Evolutionary conservation across 306 rosid genomes (phyloP).

Genomic region (Gastrolobium bilobum): DNA sequence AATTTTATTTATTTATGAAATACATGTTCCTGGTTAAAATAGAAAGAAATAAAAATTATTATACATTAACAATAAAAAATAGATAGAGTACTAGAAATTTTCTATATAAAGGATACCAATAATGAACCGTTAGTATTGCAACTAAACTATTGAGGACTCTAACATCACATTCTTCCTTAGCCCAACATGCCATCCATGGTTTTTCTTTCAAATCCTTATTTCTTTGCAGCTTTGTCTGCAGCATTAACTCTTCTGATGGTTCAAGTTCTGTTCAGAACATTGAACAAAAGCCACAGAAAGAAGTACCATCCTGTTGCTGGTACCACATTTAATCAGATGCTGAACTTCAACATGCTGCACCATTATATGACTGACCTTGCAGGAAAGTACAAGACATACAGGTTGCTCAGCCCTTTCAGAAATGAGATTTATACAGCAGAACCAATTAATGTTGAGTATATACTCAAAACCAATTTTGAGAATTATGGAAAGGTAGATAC

Average conservation of each 20-base stretch:
- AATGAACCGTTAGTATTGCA: too few species aligned
- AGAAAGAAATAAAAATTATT: too few species aligned
- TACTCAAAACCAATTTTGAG: slow-evolving; percentile 79
- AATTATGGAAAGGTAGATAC: slow-evolving; percentile 84
- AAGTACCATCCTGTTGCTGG: slow-evolving; percentile 81
- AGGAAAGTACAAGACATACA: slow-evolving; percentile 72
- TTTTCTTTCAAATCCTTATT: slow-evolving; percentile 52
- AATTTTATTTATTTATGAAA: too few species aligned
- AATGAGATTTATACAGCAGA: slow-evolving; percentile 80
- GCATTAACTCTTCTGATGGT: slow-evolving; percentile 45
- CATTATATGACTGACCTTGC: slow-evolving; percentile 91
- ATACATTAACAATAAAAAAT: too few species aligned
- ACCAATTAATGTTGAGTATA: slow-evolving; percentile 80
- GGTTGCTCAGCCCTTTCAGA: slow-evolving; percentile 66
- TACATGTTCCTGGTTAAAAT: too few species aligned
- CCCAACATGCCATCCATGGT: slow-evolving; percentile 34
- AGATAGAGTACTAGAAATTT: too few species aligned
- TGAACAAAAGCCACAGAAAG: slow-evolving; percentile 47
- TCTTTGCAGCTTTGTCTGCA: slow-evolving; percentile 49
- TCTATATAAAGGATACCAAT: too few species aligned
- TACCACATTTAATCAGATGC: slow-evolving; percentile 70
- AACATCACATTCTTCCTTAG: too few species aligned
- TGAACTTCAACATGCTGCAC: slow-evolving; percentile 75
- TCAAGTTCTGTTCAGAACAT: slow-evolving; percentile 43
- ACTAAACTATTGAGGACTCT: too few species aligned